Percentiles rank a stretch among this genome's conserved stretches.
Evolutionary conservation across 306 rosid genomes (phyloP).

Genomic region (Morella rubra): DNA sequence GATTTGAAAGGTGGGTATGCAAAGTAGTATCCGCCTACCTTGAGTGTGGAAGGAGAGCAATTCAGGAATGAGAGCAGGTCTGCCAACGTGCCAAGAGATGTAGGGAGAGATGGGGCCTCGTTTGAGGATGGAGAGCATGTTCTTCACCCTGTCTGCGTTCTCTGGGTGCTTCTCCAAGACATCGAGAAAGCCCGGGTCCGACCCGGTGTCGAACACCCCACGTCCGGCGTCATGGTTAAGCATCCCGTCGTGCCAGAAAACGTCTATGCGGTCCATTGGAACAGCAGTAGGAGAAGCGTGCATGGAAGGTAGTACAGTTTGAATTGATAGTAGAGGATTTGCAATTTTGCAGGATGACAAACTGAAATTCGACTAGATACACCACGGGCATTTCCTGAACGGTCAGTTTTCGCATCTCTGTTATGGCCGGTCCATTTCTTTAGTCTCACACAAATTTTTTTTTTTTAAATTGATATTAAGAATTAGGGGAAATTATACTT

Average conservation of each 20-base stretch:
- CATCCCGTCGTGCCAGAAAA: slow-evolving; percentile 86
- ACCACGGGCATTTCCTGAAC: too few relatives aligned
- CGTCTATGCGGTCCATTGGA: slow-evolving; percentile 27
- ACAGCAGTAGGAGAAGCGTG: not conserved
- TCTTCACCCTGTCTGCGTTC: slow-evolving; percentile 74
- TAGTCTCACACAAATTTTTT: too few relatives aligned
- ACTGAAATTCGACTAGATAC: too few relatives aligned
- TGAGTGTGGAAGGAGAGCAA: slow-evolving; percentile 70
- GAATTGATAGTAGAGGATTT: too few relatives aligned
- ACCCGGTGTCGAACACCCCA: slow-evolving; percentile 73
- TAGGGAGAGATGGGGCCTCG: slow-evolving; percentile 74
- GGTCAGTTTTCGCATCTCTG: too few relatives aligned
- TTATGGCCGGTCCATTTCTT: too few relatives aligned
- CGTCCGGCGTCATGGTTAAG: slow-evolving; percentile 59
- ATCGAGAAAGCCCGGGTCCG: slow-evolving; percentile 73
- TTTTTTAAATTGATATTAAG: too few relatives aligned
- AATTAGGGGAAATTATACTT: too few relatives aligned
- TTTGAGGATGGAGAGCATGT: slow-evolving; percentile 77
- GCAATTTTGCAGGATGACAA: too few relatives aligned
- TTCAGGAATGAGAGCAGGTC: slow-evolving; percentile 49
- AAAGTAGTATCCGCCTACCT: slow-evolving; percentile 36
- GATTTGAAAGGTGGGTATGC: not conserved
- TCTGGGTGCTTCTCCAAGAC: slow-evolving; percentile 89
- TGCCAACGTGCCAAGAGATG: slow-evolving; percentile 60
- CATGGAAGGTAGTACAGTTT: not conserved